phyloP scores from a whole-genome alignment of 176 grass and related monocot genomes.

The barley (Hordeum vulgare) region DNA sequence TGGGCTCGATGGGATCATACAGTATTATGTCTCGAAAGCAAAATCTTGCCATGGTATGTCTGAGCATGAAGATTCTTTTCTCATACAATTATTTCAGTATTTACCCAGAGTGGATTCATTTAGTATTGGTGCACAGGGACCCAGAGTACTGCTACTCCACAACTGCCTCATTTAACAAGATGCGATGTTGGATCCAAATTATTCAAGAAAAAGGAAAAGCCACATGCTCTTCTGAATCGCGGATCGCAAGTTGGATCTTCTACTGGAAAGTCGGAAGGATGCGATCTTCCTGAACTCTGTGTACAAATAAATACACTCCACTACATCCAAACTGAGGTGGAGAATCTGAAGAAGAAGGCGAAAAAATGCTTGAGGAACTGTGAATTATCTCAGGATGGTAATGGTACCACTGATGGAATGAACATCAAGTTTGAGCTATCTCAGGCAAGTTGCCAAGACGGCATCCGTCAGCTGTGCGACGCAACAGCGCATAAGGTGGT shows the following conservation, averaged over 20 bases:
- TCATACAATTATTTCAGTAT: not conserved
- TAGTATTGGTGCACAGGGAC: constrained; percentile 48
- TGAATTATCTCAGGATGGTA: constrained; percentile 34
- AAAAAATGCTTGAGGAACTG: constrained; percentile 44
- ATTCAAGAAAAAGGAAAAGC: constrained; percentile 74
- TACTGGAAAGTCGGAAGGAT: constrained; percentile 32
- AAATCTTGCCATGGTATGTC: constrained; percentile 76
- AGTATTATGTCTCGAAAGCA: constrained; percentile 57
- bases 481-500: constrained; percentile 68
- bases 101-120: not conserved
- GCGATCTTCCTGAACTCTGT: constrained; percentile 57
- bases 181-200: constrained; percentile 86
- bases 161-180: constrained; percentile 73
- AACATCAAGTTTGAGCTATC: constrained; percentile 62
- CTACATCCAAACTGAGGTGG: constrained; percentile 56
- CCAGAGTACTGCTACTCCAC: constrained; percentile 44
- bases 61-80: not conserved
- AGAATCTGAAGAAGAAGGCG: constrained; percentile 53
- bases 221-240: constrained; percentile 44
- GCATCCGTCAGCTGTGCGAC: constrained; percentile 64
- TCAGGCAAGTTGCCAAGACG: constrained; percentile 48
- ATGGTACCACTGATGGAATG: constrained; percentile 33
- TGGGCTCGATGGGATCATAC: constrained; percentile 61
- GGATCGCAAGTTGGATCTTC: constrained; percentile 70
- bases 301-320: constrained; percentile 67